Conservation (phyloP, 768 basidiomycete genomes). For the Gymnopilus dilepis region DNA sequence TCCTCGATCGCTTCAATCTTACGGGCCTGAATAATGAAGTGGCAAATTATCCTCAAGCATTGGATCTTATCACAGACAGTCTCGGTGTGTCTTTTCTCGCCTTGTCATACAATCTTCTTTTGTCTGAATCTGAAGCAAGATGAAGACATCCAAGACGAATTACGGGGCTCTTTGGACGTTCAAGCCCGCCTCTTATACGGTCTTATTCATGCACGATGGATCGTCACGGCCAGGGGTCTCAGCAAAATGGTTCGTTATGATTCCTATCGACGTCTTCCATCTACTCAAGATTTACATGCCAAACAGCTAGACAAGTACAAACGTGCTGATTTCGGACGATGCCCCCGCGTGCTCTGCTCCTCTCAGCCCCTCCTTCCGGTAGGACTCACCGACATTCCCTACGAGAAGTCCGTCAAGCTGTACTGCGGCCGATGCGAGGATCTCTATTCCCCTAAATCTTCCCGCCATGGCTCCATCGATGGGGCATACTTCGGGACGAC, state of each 20-base stretch:
- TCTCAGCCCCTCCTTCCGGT: conserved; percentile 95
- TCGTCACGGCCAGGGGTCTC: conserved; percentile 91
- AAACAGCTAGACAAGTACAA: conserved; percentile 94
- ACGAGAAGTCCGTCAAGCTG: conserved; percentile 98
- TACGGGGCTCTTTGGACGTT: conserved; percentile 89
- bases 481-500: conserved; percentile 99
- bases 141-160: conserved; percentile 93
- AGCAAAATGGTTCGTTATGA: conserved; percentile 93
- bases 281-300: no score
- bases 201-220: conserved; percentile 96
- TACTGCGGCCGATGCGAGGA: conserved; percentile 99
- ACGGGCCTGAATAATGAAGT: conserved; percentile 98
- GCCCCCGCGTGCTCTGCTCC: conserved; percentile 96
- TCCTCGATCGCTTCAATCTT: conserved; percentile 96
- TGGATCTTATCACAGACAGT: conserved; percentile 96
- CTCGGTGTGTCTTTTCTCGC: conserved; percentile 62
- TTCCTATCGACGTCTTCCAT: no score
- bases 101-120: background rate
- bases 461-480: conserved; percentile 95
- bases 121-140: conserved; percentile 48
- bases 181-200: conserved; percentile 95
- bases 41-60: conserved; percentile 89
- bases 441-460: conserved; percentile 97
- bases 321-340: conserved; percentile 97
- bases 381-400: conserved; percentile 95